Evolutionary conservation across 345 rosid species (phyloP).

Genomic region (Acer negundo): DNA sequence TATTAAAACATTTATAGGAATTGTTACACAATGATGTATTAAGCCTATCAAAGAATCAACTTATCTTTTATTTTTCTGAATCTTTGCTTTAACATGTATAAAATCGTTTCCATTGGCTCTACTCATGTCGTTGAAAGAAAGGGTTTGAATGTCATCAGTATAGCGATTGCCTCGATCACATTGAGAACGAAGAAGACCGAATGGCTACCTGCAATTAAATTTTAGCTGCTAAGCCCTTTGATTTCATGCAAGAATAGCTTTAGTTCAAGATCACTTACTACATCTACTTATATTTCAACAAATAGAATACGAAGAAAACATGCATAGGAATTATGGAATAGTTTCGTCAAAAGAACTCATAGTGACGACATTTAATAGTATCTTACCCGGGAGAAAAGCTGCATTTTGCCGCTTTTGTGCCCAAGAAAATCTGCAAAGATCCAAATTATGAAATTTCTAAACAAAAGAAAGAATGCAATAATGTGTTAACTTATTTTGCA

Average conservation of each 20-base stretch:
- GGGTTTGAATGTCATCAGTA: conserved; percentile 72
- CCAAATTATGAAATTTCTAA: neutral
- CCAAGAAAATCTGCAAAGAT: conserved; percentile 49
- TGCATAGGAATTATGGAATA: too few relatives aligned
- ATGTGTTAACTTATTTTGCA: neutral
- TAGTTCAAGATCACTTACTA: neutral
- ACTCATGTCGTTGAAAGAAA: conserved; percentile 39
- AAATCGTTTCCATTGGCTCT: neutral
- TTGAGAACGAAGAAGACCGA: conserved; percentile 68
- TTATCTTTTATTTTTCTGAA: neutral
- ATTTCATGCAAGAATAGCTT: neutral
- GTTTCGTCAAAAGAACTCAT: too few relatives aligned
- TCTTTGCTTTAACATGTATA: neutral
- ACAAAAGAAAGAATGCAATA: neutral
- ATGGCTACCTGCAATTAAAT: conserved; percentile 53
- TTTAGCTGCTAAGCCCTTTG: neutral
- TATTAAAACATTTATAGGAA: neutral
- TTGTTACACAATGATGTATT: neutral
- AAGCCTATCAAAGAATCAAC: neutral
- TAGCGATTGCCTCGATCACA: conserved; percentile 51
- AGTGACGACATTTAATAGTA: neutral
- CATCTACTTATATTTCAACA: too few relatives aligned
- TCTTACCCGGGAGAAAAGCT: conserved; percentile 48
- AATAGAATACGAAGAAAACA: too few relatives aligned
- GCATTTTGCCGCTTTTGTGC: conserved; percentile 47